These are phyloP conservation scores for Stagonosporopsis chrysanthemi DNA, from an alignment of 2,329 filamentous ascomycete species.

Conservation along the genomic window DNA sequence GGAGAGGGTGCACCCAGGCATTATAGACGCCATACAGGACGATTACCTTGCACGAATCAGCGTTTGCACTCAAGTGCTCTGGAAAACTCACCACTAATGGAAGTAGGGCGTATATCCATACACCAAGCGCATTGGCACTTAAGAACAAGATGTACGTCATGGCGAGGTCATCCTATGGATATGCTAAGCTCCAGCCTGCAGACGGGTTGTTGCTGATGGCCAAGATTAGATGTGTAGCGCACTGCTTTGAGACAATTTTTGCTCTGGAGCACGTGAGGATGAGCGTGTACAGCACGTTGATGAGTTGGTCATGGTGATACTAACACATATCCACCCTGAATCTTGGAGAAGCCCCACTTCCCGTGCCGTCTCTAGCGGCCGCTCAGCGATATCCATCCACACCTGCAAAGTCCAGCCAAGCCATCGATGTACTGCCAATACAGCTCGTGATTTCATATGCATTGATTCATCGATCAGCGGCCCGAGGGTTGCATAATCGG, in stretches of 20 bases:
- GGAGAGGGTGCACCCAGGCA: conserved; percentile 35
- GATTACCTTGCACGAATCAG: conserved; percentile 7
- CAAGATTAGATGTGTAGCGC: neutral
- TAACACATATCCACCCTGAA: neutral
- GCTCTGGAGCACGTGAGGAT: neutral
- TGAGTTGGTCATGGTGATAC: neutral
- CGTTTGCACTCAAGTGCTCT: too few species aligned
- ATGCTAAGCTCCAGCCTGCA: neutral
- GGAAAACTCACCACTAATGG: neutral
- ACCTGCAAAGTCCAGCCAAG: neutral
- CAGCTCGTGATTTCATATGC: neutral
- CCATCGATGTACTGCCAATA: conserved; percentile 1
- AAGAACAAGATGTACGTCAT: neutral
- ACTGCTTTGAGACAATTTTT: neutral
- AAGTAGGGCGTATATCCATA: neutral
- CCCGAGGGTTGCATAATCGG: conserved; percentile 9
- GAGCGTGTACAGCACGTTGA: neutral
- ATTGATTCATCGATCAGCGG: conserved; percentile 12
- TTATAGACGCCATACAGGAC: conserved; percentile 37
- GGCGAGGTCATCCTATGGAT: neutral
- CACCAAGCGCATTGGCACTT: neutral
- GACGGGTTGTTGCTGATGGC: neutral
- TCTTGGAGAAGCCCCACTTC: conserved; percentile 10
- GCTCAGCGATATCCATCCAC: neutral
- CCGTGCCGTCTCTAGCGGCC: conserved; percentile 17